Evolutionary conservation across 805 yeast species (phyloP).

Genomic region (Saturnispora sekii): DNA sequence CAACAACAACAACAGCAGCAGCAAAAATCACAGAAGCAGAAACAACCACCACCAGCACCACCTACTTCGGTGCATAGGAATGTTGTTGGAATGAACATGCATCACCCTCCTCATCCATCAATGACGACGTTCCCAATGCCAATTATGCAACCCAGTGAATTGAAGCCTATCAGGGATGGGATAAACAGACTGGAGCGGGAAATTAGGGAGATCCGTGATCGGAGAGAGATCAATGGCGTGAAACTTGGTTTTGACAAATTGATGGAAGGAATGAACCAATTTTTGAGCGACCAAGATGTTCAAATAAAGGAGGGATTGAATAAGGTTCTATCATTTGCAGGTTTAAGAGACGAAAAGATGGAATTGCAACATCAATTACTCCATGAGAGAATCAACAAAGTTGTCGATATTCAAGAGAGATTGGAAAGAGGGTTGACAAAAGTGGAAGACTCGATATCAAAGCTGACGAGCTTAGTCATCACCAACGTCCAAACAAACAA

Average conservation of each 20-base stretch:
- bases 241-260: constrained; percentile 1
- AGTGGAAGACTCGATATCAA: neutral
- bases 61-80: neutral
- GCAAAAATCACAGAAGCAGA: neutral
- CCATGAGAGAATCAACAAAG: constrained; percentile 2
- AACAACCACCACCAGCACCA: neutral
- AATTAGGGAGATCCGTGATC: constrained; percentile 2
- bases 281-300: neutral
- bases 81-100: neutral
- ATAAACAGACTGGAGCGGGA: constrained; percentile 3
- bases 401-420: constrained; percentile 5
- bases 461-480: constrained; percentile 1
- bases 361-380: constrained; percentile 2
- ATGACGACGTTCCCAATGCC: constrained; percentile 3
- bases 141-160: neutral
- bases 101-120: neutral
- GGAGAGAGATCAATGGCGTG: neutral
- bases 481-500: neutral
- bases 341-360: constrained; percentile 5
- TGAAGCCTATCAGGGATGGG: neutral
- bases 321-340: constrained; percentile 2
- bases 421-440: constrained; percentile 4
- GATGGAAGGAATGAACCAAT: neutral
- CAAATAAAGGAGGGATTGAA: constrained; percentile 4
- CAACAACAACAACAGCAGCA: constrained; percentile 1